Conservation (phyloP, 805 yeast species). For the Candida taoyuanica region DNA sequence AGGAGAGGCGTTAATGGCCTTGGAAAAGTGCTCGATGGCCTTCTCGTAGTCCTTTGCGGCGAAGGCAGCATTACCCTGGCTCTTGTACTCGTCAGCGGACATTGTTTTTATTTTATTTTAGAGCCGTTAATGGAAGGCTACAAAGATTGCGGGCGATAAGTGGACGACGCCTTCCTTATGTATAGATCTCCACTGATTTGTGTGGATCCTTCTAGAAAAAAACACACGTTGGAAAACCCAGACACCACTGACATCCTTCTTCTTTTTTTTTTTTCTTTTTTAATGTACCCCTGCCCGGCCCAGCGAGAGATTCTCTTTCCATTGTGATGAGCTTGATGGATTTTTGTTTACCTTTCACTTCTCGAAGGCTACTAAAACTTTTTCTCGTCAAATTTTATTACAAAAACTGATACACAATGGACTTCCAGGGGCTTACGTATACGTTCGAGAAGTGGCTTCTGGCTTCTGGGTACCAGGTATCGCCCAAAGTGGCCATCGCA, state of each 20-base stretch:
- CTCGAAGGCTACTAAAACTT: too few species aligned
- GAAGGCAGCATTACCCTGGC: constrained; percentile 91
- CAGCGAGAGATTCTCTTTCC: too few species aligned
- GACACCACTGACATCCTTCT: too few species aligned
- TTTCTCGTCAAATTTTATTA: too few species aligned
- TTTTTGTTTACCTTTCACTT: too few species aligned
- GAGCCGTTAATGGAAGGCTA: background rate
- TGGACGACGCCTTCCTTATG: background rate
- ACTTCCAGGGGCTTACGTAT: constrained; percentile 30
- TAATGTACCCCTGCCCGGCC: too few species aligned
- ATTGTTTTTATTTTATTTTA: constrained; percentile 24
- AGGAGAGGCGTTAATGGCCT: constrained; percentile 81
- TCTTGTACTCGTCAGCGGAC: constrained; percentile 76
- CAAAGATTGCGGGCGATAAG: background rate
- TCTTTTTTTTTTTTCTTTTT: too few species aligned
- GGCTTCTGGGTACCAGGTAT: constrained; percentile 39
- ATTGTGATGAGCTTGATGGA: too few species aligned
- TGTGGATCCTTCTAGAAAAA: constrained; percentile 13
- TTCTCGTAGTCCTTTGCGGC: constrained; percentile 76
- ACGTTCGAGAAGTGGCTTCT: constrained; percentile 44
- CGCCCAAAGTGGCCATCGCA: constrained; percentile 51
- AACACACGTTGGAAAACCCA: background rate
- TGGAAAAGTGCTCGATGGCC: constrained; percentile 76
- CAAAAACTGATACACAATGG: constrained; percentile 5
- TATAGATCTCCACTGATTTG: background rate